Percentiles rank a stretch among this genome's conserved stretches.
These are phyloP conservation scores for Backusella psychrophila DNA, from an alignment of 192 early-diverging fungal species.

Conservation along the genomic window DNA sequence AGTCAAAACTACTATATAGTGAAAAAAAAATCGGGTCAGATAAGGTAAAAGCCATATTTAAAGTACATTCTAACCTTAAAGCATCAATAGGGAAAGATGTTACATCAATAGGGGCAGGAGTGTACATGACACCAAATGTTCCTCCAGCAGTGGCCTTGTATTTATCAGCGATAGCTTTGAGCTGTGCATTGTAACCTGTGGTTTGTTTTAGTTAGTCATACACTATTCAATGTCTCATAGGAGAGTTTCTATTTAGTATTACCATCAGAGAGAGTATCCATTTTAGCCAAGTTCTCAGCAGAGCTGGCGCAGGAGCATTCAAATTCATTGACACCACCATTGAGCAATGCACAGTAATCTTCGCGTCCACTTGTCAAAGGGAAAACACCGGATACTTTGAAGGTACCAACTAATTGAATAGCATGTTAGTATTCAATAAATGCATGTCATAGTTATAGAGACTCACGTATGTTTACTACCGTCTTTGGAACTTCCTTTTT, in stretches of 20 bases:
- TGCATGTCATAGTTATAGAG: conserved; percentile 23
- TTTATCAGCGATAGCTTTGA: conserved; percentile 35
- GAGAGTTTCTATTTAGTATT: background rate
- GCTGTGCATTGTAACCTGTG: conserved; percentile 20
- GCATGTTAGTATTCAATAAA: background rate
- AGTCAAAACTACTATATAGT: conserved; percentile 43
- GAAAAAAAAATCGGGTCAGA: background rate
- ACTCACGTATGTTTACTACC: conserved; percentile 40
- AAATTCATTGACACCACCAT: background rate
- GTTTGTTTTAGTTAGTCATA: background rate
- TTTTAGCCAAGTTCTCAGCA: background rate
- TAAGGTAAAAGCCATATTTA: background rate
- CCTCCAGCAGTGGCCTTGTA: conserved; percentile 35
- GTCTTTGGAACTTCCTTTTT: conserved; percentile 34
- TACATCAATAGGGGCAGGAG: conserved; percentile 6
- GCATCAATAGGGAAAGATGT: conserved; percentile 43
- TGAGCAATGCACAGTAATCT: background rate
- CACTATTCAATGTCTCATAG: background rate
- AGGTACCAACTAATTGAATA: background rate
- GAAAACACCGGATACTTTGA: background rate
- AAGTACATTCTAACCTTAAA: conserved; percentile 17
- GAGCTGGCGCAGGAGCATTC: background rate
- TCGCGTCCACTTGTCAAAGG: background rate
- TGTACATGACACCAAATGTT: conserved; percentile 26
- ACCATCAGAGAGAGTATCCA: conserved; percentile 4